Conservation (phyloP, 2,329 filamentous ascomycete species). For the Pezicula radicicola region DNA sequence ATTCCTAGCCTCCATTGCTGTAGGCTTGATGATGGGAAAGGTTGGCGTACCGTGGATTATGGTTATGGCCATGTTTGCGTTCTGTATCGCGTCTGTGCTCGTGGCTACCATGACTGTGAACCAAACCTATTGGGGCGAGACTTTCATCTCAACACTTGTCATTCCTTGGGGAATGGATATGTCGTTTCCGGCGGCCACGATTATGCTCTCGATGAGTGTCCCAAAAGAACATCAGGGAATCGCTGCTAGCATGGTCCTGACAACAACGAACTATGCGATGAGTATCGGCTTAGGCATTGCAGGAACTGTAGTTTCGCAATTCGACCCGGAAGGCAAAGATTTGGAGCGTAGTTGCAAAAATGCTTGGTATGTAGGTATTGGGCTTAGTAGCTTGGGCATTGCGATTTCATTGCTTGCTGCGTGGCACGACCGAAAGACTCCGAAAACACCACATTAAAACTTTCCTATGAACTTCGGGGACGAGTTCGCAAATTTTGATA, state of each 20-base stretch:
- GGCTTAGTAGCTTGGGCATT: neutral
- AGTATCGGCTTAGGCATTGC: neutral
- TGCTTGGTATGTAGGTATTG: neutral
- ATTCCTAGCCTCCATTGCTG: constrained; percentile 27
- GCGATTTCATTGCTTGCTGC: neutral
- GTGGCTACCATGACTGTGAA: constrained; percentile 43
- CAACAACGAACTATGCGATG: neutral
- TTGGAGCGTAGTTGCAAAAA: neutral
- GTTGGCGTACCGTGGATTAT: constrained; percentile 30
- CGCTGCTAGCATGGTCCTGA: neutral
- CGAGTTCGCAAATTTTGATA: too few species aligned
- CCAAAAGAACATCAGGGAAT: neutral
- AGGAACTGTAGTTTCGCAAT: neutral
- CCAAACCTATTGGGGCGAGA: constrained; percentile 62
- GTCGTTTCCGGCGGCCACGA: neutral
- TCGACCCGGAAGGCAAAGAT: neutral
- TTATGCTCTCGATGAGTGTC: neutral
- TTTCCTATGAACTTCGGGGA: too few species aligned
- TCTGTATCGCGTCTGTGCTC: constrained; percentile 37
- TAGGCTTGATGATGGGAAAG: constrained; percentile 29
- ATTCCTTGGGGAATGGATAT: constrained; percentile 55
- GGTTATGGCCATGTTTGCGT: constrained; percentile 31
- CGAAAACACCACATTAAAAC: too few species aligned
- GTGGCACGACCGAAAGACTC: neutral
- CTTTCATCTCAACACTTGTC: constrained; percentile 55